Evolutionary conservation across 2,329 filamentous ascomycete species (phyloP), one percentile per base, ranked within the genome.

Genomic region (Microdochium bolleyi): DNA sequence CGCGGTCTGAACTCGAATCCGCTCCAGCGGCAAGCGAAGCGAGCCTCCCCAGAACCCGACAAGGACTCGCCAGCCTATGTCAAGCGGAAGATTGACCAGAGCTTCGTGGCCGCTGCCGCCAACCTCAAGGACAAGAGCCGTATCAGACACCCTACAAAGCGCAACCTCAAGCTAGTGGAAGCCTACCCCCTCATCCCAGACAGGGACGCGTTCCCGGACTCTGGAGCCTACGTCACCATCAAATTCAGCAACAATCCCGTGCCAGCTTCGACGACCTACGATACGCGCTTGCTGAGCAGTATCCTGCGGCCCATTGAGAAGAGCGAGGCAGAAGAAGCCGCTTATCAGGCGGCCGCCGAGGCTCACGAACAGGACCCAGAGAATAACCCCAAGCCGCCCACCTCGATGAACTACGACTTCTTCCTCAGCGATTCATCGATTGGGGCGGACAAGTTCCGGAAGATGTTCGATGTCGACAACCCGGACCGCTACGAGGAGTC

Each of bases 161-260:
- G 72, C 59, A 69, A 80, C 57, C 66, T 85, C 55, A 78, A 77
- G 60, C 70, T 85, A 3, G 74, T 84, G 16, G 79, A 84, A 46
- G 78, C 79, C 19, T 79, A 76, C 55, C 82, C 83, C 25, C 67
- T 88, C 38, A 67, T 87, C 19, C 84, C 84, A 5, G 84, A 88
- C 61, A 74, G 84, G 44, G 80, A 85, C 55, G 79, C 82, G n/a
- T 85, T 86, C 70, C 83, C 84, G 49, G 84, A 88, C 65, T 81
- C 80, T 2, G 84, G 84, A 52, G 83, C 83, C 55, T 88, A 87
- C 62, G 80, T 86, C 57, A 82, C 83, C 14, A 75, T 87, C 70
- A 87, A 87, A 67, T 87, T 87, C 67, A 76, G 77, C 51, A 82
- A 78, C 57, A 85, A 84, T 63, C 84, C 84, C 3, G 78, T 87